Percentiles rank a stretch among this genome's conserved stretches.
Conservation (phyloP, 1,284 basidiomycete genomes). For the Fistulinella staudtii region DNA sequence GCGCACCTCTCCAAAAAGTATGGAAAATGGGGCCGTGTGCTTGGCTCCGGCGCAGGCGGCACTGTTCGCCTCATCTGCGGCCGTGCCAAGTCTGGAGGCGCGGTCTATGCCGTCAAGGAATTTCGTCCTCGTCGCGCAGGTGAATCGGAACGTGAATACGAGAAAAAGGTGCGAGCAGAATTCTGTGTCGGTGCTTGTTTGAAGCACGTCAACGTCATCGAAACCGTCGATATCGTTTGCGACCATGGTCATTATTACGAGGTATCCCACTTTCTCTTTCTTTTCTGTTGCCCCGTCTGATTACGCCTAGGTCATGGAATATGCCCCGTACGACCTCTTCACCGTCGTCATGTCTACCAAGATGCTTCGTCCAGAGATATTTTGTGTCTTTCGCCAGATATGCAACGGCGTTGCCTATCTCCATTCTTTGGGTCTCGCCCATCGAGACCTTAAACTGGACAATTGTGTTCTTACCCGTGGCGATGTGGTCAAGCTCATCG, state of each 20-base stretch:
- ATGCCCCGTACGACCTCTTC: constrained; percentile 97
- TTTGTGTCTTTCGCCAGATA: constrained; percentile 99
- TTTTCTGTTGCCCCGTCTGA: constrained; percentile 7
- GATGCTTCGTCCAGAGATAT: constrained; percentile 97
- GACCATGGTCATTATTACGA: constrained; percentile 99
- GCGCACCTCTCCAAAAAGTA: constrained; percentile 97
- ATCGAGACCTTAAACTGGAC: constrained; percentile 98
- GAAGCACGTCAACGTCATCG: constrained; percentile 96
- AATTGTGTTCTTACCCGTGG: constrained; percentile 97
- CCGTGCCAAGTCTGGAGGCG: constrained; percentile 70
- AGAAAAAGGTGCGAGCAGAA: constrained; percentile 98
- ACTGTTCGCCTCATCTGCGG: constrained; percentile 96
- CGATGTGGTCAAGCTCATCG: constrained; percentile 98
- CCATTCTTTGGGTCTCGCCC: constrained; percentile 95
- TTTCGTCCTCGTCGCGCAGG: constrained; percentile 86
- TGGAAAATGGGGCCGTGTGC: constrained; percentile 95
- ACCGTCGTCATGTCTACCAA: constrained; percentile 99
- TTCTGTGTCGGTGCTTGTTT: constrained; percentile 96
- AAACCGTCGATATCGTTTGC: constrained; percentile 97
- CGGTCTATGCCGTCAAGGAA: constrained; percentile 95
- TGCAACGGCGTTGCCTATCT: constrained; percentile 98
- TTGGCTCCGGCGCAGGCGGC: constrained; percentile 95
- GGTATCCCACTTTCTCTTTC: constrained; percentile 51
- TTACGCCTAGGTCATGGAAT: constrained; percentile 87
- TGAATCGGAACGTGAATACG: constrained; percentile 94